Evolutionary conservation across 495 filamentous ascomycete species (phyloP).

Genomic region (Tuber microsphaerosporum): DNA sequence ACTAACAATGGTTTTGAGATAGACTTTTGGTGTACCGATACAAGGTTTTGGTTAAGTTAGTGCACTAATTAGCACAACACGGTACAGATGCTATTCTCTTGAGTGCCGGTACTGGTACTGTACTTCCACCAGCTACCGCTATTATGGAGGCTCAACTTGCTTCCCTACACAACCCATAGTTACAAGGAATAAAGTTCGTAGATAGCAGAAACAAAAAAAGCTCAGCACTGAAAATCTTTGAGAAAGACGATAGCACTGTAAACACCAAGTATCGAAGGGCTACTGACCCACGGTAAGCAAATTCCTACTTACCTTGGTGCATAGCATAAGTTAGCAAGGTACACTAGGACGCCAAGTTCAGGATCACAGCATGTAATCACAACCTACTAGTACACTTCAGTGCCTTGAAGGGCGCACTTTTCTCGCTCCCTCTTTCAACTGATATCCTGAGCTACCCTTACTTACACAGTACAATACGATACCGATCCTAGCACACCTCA

Average conservation of each 20-base stretch:
- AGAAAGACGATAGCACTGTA: neutral
- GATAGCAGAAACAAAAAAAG: too few relatives aligned
- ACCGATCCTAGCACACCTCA: neutral
- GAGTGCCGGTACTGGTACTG: too few relatives aligned
- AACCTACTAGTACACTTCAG: conserved; percentile 6
- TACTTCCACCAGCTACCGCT: too few relatives aligned
- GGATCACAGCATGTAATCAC: neutral
- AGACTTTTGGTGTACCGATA: too few relatives aligned
- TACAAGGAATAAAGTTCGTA: too few relatives aligned
- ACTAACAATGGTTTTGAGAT: neutral
- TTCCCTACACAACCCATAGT: too few relatives aligned
- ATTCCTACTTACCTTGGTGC: conserved; percentile 2
- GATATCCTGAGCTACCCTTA: neutral
- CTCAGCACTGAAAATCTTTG: neutral
- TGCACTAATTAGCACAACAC: too few relatives aligned
- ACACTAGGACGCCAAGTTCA: too few relatives aligned
- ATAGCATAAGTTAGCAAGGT: too few relatives aligned
- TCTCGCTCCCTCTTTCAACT: conserved; percentile 3
- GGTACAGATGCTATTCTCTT: too few relatives aligned
- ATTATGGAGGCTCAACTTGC: neutral
- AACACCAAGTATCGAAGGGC: neutral
- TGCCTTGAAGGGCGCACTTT: conserved; percentile 7
- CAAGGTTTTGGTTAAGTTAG: too few relatives aligned
- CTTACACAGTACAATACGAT: neutral
- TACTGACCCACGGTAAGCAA: conserved; percentile 4